Percentiles rank a stretch among this genome's conserved stretches.
phyloP scores from a whole-genome alignment of 1,139 yeast species.

The Kurtzmaniella quercitrusa region DNA sequence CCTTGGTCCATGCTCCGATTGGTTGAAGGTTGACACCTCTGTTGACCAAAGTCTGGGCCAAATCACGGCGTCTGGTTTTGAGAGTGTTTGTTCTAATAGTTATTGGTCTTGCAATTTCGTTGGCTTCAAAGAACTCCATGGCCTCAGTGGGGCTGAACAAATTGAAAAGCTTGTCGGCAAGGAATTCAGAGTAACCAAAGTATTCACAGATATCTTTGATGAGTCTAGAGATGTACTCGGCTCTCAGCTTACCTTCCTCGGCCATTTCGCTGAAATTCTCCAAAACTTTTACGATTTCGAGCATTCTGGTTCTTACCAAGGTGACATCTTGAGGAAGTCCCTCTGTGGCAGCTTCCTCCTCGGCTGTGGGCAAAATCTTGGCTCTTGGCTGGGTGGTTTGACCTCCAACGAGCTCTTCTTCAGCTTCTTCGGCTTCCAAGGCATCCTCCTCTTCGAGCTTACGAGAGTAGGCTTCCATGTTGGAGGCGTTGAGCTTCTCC shows the following conservation, averaged over 20 bases:
- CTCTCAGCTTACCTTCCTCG: conserved; percentile 82
- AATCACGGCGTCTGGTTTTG: conserved; percentile 89
- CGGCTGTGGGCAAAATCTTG: conserved; percentile 59
- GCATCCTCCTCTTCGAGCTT: conserved; percentile 69
- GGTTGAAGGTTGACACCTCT: conserved; percentile 98
- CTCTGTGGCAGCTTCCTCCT: conserved; percentile 39
- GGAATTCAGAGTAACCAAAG: conserved; percentile 92
- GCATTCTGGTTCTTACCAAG: conserved; percentile 85
- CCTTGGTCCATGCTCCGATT: conserved; percentile 97
- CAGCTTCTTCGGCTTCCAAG: conserved; percentile 74
- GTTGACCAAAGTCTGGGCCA: conserved; percentile 91
- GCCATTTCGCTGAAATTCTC: conserved; percentile 84
- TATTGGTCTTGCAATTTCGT: conserved; percentile 93
- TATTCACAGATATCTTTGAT: conserved; percentile 84
- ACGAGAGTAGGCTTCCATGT: conserved; percentile 77
- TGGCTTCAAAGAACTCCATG: conserved; percentile 96
- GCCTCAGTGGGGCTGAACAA: conserved; percentile 95
- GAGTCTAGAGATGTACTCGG: conserved; percentile 74
- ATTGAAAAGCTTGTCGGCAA: conserved; percentile 90
- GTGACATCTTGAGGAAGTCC: conserved; percentile 70
- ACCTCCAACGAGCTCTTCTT: conserved; percentile 62
- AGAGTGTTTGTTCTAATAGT: conserved; percentile 96
- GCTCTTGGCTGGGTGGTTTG: conserved; percentile 68
- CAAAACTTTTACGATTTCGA: conserved; percentile 92
- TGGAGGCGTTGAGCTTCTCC: conserved; percentile 77